Evolutionary conservation across 176 grass and related monocot species (phyloP), one percentile per base, ranked within the genome.

Genomic region (Carex kokanica): DNA sequence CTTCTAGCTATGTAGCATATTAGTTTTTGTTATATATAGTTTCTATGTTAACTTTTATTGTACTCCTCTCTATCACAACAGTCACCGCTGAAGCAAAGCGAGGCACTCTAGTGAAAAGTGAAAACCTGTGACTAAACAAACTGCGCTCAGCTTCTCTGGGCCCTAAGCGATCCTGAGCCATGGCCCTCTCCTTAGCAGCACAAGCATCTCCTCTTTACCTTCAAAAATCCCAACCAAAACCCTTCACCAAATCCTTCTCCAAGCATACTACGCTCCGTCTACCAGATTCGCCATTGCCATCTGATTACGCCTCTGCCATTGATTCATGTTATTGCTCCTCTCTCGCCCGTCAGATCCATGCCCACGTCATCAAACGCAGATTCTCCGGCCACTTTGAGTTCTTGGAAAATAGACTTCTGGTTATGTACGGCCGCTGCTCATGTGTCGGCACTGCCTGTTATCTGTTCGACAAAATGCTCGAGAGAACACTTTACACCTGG

Each of bases 381-480:
- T 80, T 86, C 84, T 69, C 49, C 12, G 84, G 74, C 25, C 54
- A 64, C 55, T 78, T 61, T 38, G 84, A 63, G 84, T 86, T 86
- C 74, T 36, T 86, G 16, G 84, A 86, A n/a, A 67, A 74, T 12
- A 64, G 74, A 65, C 56, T 86, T 14, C 60, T 86, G 0, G 43
- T 67, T 27, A 69, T 69, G 74, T 86, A 86, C 15, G 84, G 41
- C 0, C 59, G 84, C 1, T 80, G 73, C 60, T 34, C 20, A 23
- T 45, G 59, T 4, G 4, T 69, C 15, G 47, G 69, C 11, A 29
- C 34, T 17, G 84, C 84, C 18, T 64, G 38, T 65, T 65, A 80
- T 13, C 15, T 86, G 84, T 86, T 86, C 18, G 74, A 80, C 43
- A 65, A 53, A 86, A 86, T 86, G 74, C 60, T 64, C 55, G 74